phyloP scores from a whole-genome alignment of 805 yeast genomes.

The Saccharomycopsis oosterbeekiorum region DNA sequence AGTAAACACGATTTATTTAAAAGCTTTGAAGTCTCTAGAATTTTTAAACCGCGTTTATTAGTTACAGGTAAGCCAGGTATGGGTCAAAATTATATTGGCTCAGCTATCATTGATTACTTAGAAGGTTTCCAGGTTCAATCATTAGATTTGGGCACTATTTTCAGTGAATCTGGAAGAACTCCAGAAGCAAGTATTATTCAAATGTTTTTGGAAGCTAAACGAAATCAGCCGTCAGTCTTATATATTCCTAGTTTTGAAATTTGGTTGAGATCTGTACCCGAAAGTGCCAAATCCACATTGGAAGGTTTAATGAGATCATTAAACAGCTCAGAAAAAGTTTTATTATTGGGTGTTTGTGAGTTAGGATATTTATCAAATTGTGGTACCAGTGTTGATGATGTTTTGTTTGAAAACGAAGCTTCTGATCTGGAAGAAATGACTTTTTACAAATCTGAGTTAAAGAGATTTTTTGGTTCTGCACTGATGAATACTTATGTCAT shows the following conservation, averaged over 20 bases:
- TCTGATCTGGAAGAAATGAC: neutral
- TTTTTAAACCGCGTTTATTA: slow-evolving; percentile 73
- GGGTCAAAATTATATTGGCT: slow-evolving; percentile 79
- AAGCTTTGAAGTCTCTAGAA: slow-evolving; percentile 44
- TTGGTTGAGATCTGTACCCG: slow-evolving; percentile 62
- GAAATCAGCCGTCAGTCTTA: slow-evolving; percentile 82
- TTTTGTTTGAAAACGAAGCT: slow-evolving; percentile 24
- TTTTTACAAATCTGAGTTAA: slow-evolving; percentile 3
- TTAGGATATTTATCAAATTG: slow-evolving; percentile 31
- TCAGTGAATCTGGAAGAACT: slow-evolving; percentile 69
- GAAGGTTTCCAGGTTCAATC: slow-evolving; percentile 89
- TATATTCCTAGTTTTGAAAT: slow-evolving; percentile 75
- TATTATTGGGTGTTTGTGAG: slow-evolving; percentile 67
- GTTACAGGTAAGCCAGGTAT: slow-evolving; percentile 66
- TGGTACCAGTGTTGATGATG: neutral
- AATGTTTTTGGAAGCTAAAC: slow-evolving; percentile 73
- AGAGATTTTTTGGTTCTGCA: slow-evolving; percentile 51
- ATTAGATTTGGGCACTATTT: slow-evolving; percentile 67
- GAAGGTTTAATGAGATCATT: slow-evolving; percentile 59
- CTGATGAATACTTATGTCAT: slow-evolving; percentile 36
- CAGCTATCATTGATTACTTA: slow-evolving; percentile 69
- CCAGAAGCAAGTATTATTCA: slow-evolving; percentile 81
- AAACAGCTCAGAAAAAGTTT: slow-evolving; percentile 59
- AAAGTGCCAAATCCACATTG: slow-evolving; percentile 62
- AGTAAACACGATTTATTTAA: slow-evolving; percentile 52